These are phyloP conservation scores for Trichoderma semiorbis DNA, from an alignment of 2,329 filamentous ascomycete genomes.

Conservation along the genomic window DNA sequence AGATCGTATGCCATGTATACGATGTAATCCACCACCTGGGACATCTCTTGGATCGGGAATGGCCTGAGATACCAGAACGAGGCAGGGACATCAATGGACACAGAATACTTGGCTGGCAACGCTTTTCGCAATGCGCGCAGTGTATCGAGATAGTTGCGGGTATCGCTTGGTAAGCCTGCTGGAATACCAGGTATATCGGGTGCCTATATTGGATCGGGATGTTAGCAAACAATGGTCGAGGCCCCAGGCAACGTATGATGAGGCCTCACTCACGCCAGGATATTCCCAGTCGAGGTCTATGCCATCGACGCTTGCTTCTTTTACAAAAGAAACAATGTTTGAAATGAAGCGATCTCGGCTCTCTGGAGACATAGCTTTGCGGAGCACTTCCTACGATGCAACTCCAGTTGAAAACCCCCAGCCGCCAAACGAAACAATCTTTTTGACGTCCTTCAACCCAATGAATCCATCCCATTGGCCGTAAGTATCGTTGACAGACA, in stretches of 20 bases:
- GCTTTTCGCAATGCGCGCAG: constrained; percentile 23
- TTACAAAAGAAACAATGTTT: constrained; percentile 36
- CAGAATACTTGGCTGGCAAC: constrained; percentile 31
- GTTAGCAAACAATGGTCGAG: not conserved
- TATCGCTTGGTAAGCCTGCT: not conserved
- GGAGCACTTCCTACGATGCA: constrained; percentile 24
- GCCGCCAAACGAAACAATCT: constrained; percentile 30
- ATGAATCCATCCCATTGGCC: constrained; percentile 27
- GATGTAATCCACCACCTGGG: constrained; percentile 29
- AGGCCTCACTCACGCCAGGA: constrained; percentile 23
- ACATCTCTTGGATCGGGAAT: constrained; percentile 35
- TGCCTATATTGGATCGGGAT: not conserved
- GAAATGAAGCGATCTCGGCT: constrained; percentile 35
- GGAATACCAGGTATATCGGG: constrained; percentile 16
- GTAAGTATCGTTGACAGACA: constrained; percentile 22
- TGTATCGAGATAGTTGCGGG: constrained; percentile 1
- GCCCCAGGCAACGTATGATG: not conserved
- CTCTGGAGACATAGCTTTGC: constrained; percentile 21
- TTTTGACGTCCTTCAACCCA: constrained; percentile 23
- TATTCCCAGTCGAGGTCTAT: constrained; percentile 44
- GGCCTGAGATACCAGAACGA: constrained; percentile 39
- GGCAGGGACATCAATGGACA: constrained; percentile 38
- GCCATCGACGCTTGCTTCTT: constrained; percentile 36
- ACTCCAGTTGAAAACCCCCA: constrained; percentile 28
- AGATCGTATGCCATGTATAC: constrained; percentile 35